Conservation (phyloP, 169 alveolate genomes). For the Plasmodium adleri region DNA sequence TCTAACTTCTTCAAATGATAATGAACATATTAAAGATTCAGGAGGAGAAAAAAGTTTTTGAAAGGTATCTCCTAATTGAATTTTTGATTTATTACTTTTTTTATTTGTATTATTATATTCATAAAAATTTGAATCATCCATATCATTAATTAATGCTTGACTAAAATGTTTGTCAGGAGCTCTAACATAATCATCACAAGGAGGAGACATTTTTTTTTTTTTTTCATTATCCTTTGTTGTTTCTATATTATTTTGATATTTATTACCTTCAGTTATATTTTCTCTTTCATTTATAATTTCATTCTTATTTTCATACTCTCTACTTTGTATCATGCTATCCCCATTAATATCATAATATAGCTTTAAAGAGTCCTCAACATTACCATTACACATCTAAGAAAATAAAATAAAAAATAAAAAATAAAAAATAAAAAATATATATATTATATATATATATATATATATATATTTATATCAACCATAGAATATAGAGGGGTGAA, state of each 20-base stretch:
- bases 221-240: not conserved
- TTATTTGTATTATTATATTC: conserved; percentile 16
- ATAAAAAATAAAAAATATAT: conserved; percentile 1
- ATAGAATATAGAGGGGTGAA: not conserved
- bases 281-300: not conserved
- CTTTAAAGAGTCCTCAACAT: conserved; percentile 27
- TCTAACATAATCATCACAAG: conserved; percentile 32
- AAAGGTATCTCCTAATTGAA: conserved; percentile 50
- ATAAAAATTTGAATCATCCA: conserved; percentile 46
- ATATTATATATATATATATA: not conserved
- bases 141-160: conserved; percentile 68
- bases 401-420: conserved; percentile 1
- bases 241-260: not conserved
- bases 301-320: not conserved
- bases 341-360: conserved; percentile 56
- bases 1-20: conserved; percentile 57
- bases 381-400: conserved; percentile 62
- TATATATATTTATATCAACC: not conserved
- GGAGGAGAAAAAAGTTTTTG: conserved; percentile 67
- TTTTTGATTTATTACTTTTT: conserved; percentile 20
- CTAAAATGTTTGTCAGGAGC: conserved; percentile 67
- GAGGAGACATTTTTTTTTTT: not conserved
- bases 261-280: too few relatives aligned
- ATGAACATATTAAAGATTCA: conserved; percentile 16
- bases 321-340: not conserved